Evolutionary conservation across 2,329 filamentous ascomycete species (phyloP).

Genomic region (Colletotrichum australisinense): DNA sequence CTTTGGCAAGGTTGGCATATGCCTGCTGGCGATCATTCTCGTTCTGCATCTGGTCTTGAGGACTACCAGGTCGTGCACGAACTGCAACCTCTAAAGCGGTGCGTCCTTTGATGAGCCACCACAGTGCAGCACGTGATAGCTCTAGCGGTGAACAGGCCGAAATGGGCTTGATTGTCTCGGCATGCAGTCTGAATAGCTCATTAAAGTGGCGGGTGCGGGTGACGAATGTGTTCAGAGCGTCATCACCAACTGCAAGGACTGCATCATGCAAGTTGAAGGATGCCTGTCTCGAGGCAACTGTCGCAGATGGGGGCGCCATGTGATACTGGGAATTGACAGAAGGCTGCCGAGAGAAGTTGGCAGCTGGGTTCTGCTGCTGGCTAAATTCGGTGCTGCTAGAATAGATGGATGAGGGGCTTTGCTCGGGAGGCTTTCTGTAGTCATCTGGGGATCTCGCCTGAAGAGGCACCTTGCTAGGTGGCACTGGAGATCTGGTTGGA

Average conservation of each 20-base stretch:
- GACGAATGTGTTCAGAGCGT: conserved; percentile 77
- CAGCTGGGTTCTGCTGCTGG: conserved; percentile 24
- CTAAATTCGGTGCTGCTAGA: conserved; percentile 33
- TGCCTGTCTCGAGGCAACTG: conserved; percentile 41
- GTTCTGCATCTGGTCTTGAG: conserved; percentile 64
- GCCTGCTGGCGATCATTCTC: conserved; percentile 76
- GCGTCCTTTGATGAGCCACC: conserved; percentile 92
- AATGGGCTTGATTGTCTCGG: conserved; percentile 77
- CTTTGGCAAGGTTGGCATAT: conserved; percentile 86
- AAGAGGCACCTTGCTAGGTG: conserved; percentile 39
- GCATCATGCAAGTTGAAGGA: conserved; percentile 56
- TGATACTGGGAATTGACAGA: conserved; percentile 33
- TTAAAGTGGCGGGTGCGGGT: conserved; percentile 78
- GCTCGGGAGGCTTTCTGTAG: conserved; percentile 44
- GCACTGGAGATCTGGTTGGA: conserved; percentile 22
- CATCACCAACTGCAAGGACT: conserved; percentile 63
- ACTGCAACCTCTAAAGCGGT: conserved; percentile 79
- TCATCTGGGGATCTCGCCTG: conserved; percentile 37
- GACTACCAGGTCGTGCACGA: conserved; percentile 68
- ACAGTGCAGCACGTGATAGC: conserved; percentile 79
- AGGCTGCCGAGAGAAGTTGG: conserved; percentile 33
- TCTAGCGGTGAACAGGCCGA: conserved; percentile 72
- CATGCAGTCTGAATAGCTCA: conserved; percentile 81
- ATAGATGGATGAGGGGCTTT: conserved; percentile 52
- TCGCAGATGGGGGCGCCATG: conserved; percentile 41